Base-by-base conservation (phyloP, 2,329 filamentous ascomycete species). In the Ophiostoma ulmi region DNA sequence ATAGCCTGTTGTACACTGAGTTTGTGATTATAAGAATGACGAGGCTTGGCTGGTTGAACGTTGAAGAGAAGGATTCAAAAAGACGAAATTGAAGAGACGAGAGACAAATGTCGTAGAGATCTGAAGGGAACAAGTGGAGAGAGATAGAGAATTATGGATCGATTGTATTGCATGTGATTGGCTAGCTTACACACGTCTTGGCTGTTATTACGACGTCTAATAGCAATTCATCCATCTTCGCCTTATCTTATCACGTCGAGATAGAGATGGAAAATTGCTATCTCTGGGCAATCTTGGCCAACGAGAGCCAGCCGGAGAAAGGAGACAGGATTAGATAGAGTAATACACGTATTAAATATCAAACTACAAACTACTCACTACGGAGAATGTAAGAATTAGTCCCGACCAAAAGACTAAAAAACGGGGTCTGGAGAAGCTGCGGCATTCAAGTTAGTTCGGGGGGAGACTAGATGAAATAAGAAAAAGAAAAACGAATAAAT, bases 391-490 rank as follows among this genome's bases (percentile, higher is more conserved):
- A 26, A 48, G 41, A 14, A 48, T 5, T 48, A 48, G 5, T 17
- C 13, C 48, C 20, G 26, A 63, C 22, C 6, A 63, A 63, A 63
- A 63, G 26, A 64, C 52, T 61, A 61, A 61, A 61, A 35, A 10
- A 61, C 36, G 63, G 36, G 63, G 36, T 41, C 63, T 65, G 63
- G 36, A 65, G 63, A 65, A 65, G 63, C 14, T 17, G 52, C 61
- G 31, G 61, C 22, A 38, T 17, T 20, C 55, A 7, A 58, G 31
- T 36, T 31, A 36, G 13, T 35, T n/a, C 5, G 36, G 17, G 20
- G 39, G 17, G 35, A 36, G 55, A 61, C 55, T 52, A 52, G 4
- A 6, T 22, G 20, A n/a, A 22, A 55, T 22, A 22, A 55, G 26
- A 26, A 61, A 5, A 61, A 8, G 26, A 35, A 17, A 35, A 14